Evolutionary conservation across 1,284 basidiomycete species (phyloP), one percentile per base, ranked within the genome.

Genomic region (Fistulina hepatica): DNA sequence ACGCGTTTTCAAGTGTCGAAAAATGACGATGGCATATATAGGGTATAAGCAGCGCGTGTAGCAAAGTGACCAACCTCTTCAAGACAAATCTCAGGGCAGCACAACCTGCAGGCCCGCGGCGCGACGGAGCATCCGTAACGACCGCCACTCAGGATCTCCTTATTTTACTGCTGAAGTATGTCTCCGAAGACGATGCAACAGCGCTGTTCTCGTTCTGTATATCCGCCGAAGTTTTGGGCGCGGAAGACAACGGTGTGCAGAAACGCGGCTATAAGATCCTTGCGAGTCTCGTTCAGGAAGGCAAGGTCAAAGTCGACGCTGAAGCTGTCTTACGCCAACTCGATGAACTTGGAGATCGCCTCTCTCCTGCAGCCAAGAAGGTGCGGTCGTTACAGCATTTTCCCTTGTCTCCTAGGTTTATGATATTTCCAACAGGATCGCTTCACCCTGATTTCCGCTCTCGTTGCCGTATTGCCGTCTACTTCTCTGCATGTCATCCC

Each of bases 261-360:
- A 99, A 99, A 63, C 89, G 94, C 48, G 83, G 81, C 12, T 98
- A 98, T 64, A 84, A 93, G 52, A 76, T 89, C 15, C 66, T 98
- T 5, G 71, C 82, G 31, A 81, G 82, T 44, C 56, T 93, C 26
- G 58, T 80, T 10, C 79, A 83, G 52, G 64, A 63, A 33, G 67
- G 65, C 1, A 81, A 81, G 50, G 62, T 81, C 10, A 50, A 56
- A 1, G 42, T 73, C 6, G 69, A 79, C 40, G 69, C 71, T 11
- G 72, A 77, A 47, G 52, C 62, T 25, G 66, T 84, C 26, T 62
- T 93, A 19, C 66, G 71, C 45, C 67, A 67, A 42, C 59, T 92
- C 38, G 81, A 82, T 36, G 69, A 70, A 15, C 63, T 77, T 22
- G 67, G 73, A 2, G 70, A 78, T 13, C 73, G 73, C 11, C 69